phyloP scores from a whole-genome alignment of 139 green algal species.

The Picochlorum sp. region DNA sequence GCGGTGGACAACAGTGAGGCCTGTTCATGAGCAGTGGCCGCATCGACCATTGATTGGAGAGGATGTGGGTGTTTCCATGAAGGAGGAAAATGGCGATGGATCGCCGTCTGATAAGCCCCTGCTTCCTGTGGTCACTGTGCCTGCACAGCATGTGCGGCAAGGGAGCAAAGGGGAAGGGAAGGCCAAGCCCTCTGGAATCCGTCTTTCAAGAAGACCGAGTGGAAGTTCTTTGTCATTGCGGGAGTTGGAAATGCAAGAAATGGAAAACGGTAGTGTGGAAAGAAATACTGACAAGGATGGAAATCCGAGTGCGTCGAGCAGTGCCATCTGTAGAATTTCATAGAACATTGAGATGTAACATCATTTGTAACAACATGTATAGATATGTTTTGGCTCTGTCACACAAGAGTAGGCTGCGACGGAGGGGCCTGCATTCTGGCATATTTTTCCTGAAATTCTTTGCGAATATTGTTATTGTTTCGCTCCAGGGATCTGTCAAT shows the following conservation, averaged over 20 bases:
- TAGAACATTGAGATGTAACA: no score
- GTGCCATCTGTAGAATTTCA: no score
- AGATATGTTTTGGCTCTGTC: no score
- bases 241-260: constrained; percentile 4
- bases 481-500: constrained; percentile 27
- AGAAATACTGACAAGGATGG: not conserved
- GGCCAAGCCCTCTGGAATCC: not conserved
- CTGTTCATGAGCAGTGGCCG: constrained; percentile 39
- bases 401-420: no score
- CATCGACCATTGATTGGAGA: constrained; percentile 17
- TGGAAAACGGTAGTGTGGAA: not conserved
- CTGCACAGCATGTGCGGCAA: constrained; percentile 8
- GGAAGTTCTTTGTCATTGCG: not conserved
- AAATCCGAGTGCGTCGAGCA: no score
- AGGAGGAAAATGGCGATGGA: constrained; percentile 17
- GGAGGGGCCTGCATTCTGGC: not conserved
- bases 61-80: constrained; percentile 1
- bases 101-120: constrained; percentile 12
- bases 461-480: constrained; percentile 14
- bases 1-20: constrained; percentile 60
- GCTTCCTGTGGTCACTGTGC: constrained; percentile 13
- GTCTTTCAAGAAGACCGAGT: not conserved
- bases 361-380: no score
- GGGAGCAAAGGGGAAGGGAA: constrained; percentile 11
- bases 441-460: constrained; percentile 6